Conservation (phyloP, 2,329 filamentous ascomycete genomes). For the Zalaria sp. region DNA sequence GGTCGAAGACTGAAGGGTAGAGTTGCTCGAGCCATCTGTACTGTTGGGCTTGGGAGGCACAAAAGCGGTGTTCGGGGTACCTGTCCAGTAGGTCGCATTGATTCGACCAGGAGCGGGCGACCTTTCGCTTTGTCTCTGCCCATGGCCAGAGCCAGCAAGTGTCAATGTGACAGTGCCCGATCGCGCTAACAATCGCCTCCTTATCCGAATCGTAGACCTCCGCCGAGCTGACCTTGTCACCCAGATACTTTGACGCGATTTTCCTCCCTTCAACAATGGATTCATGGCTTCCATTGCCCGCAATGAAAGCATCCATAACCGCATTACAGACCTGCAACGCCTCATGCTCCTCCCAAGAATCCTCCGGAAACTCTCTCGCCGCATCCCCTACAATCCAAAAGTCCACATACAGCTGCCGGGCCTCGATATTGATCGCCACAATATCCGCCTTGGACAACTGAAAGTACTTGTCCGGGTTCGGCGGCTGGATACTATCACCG, state of each 20-base stretch:
- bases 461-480: slow-evolving; percentile 72
- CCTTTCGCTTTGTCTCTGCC: slow-evolving; percentile 93
- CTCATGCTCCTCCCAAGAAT: slow-evolving; percentile 80
- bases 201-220: slow-evolving; percentile 70
- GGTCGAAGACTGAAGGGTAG: slow-evolving; percentile 79
- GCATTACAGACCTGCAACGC: slow-evolving; percentile 71
- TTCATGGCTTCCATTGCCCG: slow-evolving; percentile 55
- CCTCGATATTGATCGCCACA: slow-evolving; percentile 75
- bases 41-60: slow-evolving; percentile 87
- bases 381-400: slow-evolving; percentile 94
- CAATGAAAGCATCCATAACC: slow-evolving; percentile 82
- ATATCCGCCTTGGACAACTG: slow-evolving; percentile 66
- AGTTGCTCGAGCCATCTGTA: slow-evolving; percentile 92
- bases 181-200: slow-evolving; percentile 66
- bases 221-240: slow-evolving; percentile 64
- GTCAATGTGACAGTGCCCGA: slow-evolving; percentile 96
- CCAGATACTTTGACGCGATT: slow-evolving; percentile 72
- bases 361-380: slow-evolving; percentile 73
- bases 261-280: slow-evolving; percentile 68
- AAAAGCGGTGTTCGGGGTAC: slow-evolving; percentile 87
- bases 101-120: slow-evolving; percentile 89
- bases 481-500: slow-evolving; percentile 78
- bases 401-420: slow-evolving; percentile 72
- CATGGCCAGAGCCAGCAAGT: slow-evolving; percentile 98
- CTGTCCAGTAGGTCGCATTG: slow-evolving; percentile 91